These are phyloP conservation scores for Cephalotrichum gorgonifer DNA, from an alignment of 2,329 filamentous ascomycete species.

Conservation along the genomic window DNA sequence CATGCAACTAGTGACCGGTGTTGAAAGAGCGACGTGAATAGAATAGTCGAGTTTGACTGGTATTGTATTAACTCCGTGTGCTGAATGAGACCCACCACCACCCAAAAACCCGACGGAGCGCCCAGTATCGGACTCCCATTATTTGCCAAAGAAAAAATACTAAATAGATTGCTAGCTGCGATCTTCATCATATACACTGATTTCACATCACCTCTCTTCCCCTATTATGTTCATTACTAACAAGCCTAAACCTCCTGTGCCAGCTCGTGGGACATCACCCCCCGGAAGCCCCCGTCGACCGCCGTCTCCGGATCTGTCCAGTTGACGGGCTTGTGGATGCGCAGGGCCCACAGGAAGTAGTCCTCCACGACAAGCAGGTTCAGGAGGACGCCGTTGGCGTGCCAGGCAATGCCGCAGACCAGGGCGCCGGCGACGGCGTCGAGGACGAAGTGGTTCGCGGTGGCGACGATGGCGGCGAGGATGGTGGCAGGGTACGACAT, in stretches of 20 bases:
- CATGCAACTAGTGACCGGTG: too few relatives aligned
- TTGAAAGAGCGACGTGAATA: too few relatives aligned
- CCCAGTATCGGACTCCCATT: too few relatives aligned
- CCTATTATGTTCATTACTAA: neutral
- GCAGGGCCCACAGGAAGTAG: slow-evolving; percentile 51
- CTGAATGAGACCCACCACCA: too few relatives aligned
- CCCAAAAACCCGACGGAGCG: too few relatives aligned
- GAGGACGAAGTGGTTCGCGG: slow-evolving; percentile 63
- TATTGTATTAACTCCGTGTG: too few relatives aligned
- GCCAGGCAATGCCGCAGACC: slow-evolving; percentile 57
- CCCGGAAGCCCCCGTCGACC: slow-evolving; percentile 21
- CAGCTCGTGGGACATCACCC: slow-evolving; percentile 11
- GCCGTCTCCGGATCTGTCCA: slow-evolving; percentile 24
- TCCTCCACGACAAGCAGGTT: slow-evolving; percentile 59
- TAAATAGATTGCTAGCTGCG: too few relatives aligned
- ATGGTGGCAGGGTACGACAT: slow-evolving; percentile 56
- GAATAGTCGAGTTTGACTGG: too few relatives aligned
- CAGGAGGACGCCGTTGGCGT: slow-evolving; percentile 40
- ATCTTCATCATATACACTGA: too few relatives aligned
- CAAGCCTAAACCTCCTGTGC: neutral
- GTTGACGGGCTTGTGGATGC: slow-evolving; percentile 54
- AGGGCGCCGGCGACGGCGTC: slow-evolving; percentile 59
- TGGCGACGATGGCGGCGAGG: slow-evolving; percentile 57
- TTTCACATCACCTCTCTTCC: neutral
- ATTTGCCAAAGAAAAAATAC: too few relatives aligned